Evolutionary conservation across 257 asterid genomes (phyloP), one percentile per base, ranked within the genome.

Genomic region (Solanum ossicruentum): DNA sequence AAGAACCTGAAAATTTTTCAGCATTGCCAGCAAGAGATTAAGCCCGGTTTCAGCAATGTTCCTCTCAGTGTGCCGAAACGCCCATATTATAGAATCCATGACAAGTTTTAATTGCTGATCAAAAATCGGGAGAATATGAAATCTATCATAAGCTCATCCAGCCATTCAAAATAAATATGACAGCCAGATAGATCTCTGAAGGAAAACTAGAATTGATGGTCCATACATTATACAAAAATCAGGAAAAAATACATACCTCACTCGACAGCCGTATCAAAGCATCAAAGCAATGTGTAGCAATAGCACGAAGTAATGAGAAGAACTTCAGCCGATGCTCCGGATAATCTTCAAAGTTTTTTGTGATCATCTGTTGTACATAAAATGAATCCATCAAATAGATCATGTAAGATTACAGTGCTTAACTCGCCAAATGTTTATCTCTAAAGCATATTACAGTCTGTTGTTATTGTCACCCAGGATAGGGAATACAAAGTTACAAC

Each of bases 11-110:
- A 97, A 97, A 87, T 97, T 95, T 88, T 92, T 97, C 75, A 97
- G 93, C 97, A 97, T 95, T 91, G 92, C 99, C 82, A 95, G 84
- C 51, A 97, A 70, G 81, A 97, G 98, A 90, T 91, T 93, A 84
- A 97, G 98, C 79, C 99, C 99, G 51, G 99, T 95, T 91, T 97
- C 99, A 39, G 99, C 99, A 87, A 97, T 93, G 89, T 97, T 97
- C 84, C 99, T 91, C 84, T 97, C 99, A 39, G 99, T 97, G 87
- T 97, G 99, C 81, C 99, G 98, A 93, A 97, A 95, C 79, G 98
- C 99, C 99, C 99, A 97, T 81, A 97, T 93, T 72, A 97, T 97
- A 78, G 99, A 97, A 90, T 97, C 99, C 97, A 94, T 93, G 45
- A 97, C 97, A 84, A 95, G 98, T 91, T 94, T 97, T 83, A 97